Evolutionary conservation across 2,329 filamentous ascomycete genomes (phyloP).

Genomic region (Alternaria alternata): DNA sequence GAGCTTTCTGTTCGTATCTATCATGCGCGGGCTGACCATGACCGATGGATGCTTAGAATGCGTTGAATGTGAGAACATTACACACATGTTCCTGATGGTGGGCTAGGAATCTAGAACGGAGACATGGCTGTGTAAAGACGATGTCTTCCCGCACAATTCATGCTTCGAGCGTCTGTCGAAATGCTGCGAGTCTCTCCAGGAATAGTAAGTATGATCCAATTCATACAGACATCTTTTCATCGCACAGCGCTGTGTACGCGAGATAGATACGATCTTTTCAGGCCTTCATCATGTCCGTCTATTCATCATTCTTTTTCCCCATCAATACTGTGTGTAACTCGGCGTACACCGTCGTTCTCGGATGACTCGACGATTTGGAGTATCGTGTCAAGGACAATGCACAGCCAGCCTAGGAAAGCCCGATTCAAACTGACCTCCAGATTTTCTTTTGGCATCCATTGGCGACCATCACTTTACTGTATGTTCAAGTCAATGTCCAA

Average conservation of each 20-base stretch:
- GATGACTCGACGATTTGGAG: not conserved
- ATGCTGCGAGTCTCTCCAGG: not conserved
- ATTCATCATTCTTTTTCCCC: not conserved
- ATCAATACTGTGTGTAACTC: not conserved
- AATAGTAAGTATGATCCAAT: not conserved
- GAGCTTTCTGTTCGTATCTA: not conserved
- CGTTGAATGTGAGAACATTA: not conserved
- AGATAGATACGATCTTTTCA: not conserved
- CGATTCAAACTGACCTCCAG: too few relatives aligned
- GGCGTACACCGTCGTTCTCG: not conserved
- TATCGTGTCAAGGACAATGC: not conserved
- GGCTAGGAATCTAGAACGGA: not conserved
- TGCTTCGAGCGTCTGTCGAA: not conserved
- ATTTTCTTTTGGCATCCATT: not conserved
- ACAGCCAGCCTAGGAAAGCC: not conserved
- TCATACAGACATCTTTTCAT: not conserved
- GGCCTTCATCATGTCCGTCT: not conserved
- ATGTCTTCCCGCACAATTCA: not conserved
- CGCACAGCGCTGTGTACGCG: not conserved
- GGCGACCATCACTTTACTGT: not conserved
- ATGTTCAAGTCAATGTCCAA: not conserved
- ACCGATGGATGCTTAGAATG: not conserved
- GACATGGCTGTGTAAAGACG: accelerated
- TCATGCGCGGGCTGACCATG: not conserved
- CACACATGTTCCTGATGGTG: not conserved